A percentile compares a stretch with the other conserved stretches of the same genome.
Evolutionary conservation across 441 rosid genomes (phyloP).

Genomic region (Brassica hybrid): DNA sequence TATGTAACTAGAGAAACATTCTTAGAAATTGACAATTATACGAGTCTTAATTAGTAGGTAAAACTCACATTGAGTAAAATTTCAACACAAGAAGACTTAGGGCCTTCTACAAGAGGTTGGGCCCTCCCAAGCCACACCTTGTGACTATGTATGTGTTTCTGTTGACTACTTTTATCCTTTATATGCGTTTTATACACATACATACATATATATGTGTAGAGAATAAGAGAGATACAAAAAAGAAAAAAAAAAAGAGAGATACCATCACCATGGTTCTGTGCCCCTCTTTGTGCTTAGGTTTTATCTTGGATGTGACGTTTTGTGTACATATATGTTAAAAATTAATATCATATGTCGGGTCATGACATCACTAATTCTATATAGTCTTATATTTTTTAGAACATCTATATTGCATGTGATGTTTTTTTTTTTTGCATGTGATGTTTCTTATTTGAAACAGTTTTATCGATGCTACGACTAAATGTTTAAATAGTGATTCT

Average conservation of each 20-base stretch:
- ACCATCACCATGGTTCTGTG: slow-evolving; percentile 32
- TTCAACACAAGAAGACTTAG: slow-evolving; percentile 33
- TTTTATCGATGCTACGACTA: slow-evolving; percentile 29
- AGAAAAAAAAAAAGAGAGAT: too few species aligned
- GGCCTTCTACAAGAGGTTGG: slow-evolving; percentile 34
- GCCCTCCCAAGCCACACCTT: slow-evolving; percentile 41
- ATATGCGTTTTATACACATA: slow-evolving; percentile 7
- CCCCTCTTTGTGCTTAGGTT: slow-evolving; percentile 38
- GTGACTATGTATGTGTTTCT: slow-evolving; percentile 27
- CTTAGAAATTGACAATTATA: slow-evolving; percentile 21
- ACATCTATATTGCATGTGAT: slow-evolving; percentile 42
- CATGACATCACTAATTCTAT: slow-evolving; percentile 29
- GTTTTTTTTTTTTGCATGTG: slow-evolving; percentile 40
- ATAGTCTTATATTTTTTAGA: too few species aligned
- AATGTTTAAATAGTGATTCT: slow-evolving; percentile 40
- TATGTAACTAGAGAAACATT: slow-evolving; percentile 35
- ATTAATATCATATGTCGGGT: slow-evolving; percentile 26
- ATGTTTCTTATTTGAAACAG: slow-evolving; percentile 37
- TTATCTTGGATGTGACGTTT: slow-evolving; percentile 44
- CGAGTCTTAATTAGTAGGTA: slow-evolving; percentile 37
- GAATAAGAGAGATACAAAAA: too few species aligned
- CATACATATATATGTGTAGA: neutral
- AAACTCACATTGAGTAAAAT: slow-evolving; percentile 18
- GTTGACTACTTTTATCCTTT: slow-evolving; percentile 16
- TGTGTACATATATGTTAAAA: slow-evolving; percentile 16